Percentiles rank a stretch among this genome's conserved stretches.
phyloP scores from a whole-genome alignment of 2,329 filamentous ascomycete species.

The Aspergillus latus region DNA sequence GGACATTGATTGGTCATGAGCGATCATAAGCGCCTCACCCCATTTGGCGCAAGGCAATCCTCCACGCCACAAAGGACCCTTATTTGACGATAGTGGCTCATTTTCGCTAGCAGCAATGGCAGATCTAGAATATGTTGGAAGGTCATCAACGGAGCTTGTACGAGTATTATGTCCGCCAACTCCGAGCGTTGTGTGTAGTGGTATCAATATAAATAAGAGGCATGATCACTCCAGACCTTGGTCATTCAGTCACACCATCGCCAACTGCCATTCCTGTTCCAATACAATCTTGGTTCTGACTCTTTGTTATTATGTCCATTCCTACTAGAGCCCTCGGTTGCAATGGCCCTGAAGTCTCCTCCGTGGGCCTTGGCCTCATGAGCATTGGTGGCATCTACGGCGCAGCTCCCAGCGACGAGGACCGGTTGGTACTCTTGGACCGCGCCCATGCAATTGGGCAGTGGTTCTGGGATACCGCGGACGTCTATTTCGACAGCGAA shows the following conservation, averaged over 20 bases:
- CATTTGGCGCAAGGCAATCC: background rate
- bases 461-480: slow-evolving; percentile 46
- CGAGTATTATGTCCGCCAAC: background rate
- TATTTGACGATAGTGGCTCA: too few relatives aligned
- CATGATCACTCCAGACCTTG: background rate
- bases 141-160: background rate
- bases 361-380: slow-evolving; percentile 31
- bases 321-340: slow-evolving; percentile 27
- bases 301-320: slow-evolving; percentile 1
- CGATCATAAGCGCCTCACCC: too few relatives aligned
- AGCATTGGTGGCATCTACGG: slow-evolving; percentile 32
- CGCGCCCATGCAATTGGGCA: slow-evolving; percentile 45
- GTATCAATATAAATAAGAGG: background rate
- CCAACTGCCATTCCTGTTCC: background rate
- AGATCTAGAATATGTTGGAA: background rate
- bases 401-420: slow-evolving; percentile 36
- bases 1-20: background rate
- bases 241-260: background rate
- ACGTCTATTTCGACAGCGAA: slow-evolving; percentile 50
- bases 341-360: slow-evolving; percentile 32
- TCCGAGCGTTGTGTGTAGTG: too few relatives aligned
- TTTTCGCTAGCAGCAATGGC: too few relatives aligned
- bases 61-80: too few relatives aligned
- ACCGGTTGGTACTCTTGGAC: slow-evolving; percentile 48
- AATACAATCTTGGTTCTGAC: too few relatives aligned